phyloP scores from a whole-genome alignment of 345 rosid genomes.

The Acer campestre region DNA sequence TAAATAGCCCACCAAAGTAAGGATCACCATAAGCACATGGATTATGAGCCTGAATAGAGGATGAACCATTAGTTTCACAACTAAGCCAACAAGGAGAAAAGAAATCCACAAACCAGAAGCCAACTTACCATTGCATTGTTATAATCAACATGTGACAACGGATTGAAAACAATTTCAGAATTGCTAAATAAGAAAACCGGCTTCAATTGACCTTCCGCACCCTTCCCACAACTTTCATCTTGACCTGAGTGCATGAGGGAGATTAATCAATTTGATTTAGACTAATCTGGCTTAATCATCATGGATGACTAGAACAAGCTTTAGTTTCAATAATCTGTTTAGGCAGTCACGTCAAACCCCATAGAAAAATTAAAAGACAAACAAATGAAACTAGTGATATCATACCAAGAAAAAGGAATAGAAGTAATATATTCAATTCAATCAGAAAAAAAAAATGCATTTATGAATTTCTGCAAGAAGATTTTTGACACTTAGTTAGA shows the following conservation, averaged over 20 bases:
- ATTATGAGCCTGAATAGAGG: slow-evolving; percentile 32
- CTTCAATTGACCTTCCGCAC: slow-evolving; percentile 36
- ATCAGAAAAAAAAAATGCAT: background rate
- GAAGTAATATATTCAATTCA: background rate
- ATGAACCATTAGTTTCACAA: slow-evolving; percentile 14
- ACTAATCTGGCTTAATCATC: background rate
- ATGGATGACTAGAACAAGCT: too few relatives aligned
- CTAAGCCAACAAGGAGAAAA: slow-evolving; percentile 3
- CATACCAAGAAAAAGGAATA: background rate
- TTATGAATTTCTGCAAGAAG: background rate
- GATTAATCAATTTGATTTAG: background rate
- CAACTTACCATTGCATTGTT: slow-evolving; percentile 33
- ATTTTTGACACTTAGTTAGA: background rate
- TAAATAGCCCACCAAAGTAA: slow-evolving; percentile 37
- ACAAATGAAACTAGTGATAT: background rate
- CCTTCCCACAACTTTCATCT: slow-evolving; percentile 39
- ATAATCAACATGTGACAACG: slow-evolving; percentile 29
- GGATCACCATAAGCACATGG: slow-evolving; percentile 34
- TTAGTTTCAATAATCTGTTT: background rate
- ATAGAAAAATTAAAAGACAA: background rate
- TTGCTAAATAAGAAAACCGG: slow-evolving; percentile 33
- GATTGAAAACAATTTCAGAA: slow-evolving; percentile 28
- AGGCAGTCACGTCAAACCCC: background rate
- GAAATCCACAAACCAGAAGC: background rate
- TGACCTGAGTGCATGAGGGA: slow-evolving; percentile 27